Conservation (phyloP, 1,284 basidiomycete species). For the Fomitopsis palustris region DNA sequence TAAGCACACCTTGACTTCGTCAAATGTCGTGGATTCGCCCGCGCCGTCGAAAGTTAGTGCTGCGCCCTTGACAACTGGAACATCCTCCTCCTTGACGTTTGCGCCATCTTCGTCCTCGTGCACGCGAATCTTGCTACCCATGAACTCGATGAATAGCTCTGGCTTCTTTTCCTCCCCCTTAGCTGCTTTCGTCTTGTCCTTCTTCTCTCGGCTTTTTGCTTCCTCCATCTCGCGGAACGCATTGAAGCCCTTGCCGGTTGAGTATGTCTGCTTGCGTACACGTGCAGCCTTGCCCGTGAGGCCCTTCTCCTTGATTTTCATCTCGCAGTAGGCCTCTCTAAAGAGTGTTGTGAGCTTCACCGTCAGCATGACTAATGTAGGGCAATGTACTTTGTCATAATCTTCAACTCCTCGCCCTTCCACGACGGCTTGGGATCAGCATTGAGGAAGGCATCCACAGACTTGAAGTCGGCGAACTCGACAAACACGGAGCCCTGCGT, state of each 20-base stretch:
- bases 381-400: slow-evolving; percentile 80
- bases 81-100: slow-evolving; percentile 63
- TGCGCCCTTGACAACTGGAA: slow-evolving; percentile 70
- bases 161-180: slow-evolving; percentile 41
- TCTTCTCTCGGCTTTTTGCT: slow-evolving; percentile 36
- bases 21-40: slow-evolving; percentile 61
- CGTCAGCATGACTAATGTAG: not conserved
- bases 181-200: slow-evolving; percentile 34
- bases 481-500: slow-evolving; percentile 87
- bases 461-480: slow-evolving; percentile 79
- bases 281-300: slow-evolving; percentile 64
- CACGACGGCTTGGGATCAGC: slow-evolving; percentile 79
- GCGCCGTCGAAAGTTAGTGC: slow-evolving; percentile 76
- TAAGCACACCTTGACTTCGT: slow-evolving; percentile 61
- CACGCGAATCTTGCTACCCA: slow-evolving; percentile 62
- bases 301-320: slow-evolving; percentile 98
- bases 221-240: slow-evolving; percentile 83
- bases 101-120: slow-evolving; percentile 67
- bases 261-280: slow-evolving; percentile 50
- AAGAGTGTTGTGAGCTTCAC: not conserved
- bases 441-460: slow-evolving; percentile 75
- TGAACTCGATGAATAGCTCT: slow-evolving; percentile 67
- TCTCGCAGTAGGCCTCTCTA: slow-evolving; percentile 88
- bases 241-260: slow-evolving; percentile 69
- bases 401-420: slow-evolving; percentile 70